Conservation (phyloP, 129 eudicot genomes). For the Glebionis coronaria region DNA sequence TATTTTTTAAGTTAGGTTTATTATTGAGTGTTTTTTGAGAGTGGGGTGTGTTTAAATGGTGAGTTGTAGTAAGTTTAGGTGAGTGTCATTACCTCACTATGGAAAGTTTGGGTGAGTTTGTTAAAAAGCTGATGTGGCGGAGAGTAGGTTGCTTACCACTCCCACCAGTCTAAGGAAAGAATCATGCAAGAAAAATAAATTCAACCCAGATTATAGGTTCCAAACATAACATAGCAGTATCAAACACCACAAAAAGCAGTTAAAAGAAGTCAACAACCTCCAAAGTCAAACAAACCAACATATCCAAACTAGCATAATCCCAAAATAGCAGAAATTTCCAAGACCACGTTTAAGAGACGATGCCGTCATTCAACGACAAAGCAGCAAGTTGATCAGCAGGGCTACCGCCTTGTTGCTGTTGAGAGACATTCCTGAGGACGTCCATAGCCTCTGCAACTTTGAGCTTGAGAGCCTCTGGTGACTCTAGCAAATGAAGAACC, state of each 20-base stretch:
- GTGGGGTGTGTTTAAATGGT: no score
- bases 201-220: not conserved
- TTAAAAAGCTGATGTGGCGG: no score
- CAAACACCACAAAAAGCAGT: constrained; percentile 9
- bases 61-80: no score
- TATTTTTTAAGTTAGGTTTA: no score
- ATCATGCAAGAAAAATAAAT: not conserved
- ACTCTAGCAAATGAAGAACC: constrained; percentile 73
- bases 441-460: constrained; percentile 88
- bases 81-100: no score
- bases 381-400: constrained; percentile 68
- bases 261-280: not conserved
- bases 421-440: constrained; percentile 58
- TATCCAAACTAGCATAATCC: constrained; percentile 4
- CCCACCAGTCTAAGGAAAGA: no score
- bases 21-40: no score
- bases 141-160: no score
- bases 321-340: no score
- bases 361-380: constrained; percentile 52
- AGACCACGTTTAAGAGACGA: constrained; percentile 27
- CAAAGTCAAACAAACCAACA: constrained; percentile 12
- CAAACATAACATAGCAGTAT: constrained; percentile 8
- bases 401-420: constrained; percentile 44
- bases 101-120: no score
- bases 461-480: constrained; percentile 70